phyloP scores from a whole-genome alignment of 495 filamentous ascomycete species.

The Wilcoxina mikolae region DNA sequence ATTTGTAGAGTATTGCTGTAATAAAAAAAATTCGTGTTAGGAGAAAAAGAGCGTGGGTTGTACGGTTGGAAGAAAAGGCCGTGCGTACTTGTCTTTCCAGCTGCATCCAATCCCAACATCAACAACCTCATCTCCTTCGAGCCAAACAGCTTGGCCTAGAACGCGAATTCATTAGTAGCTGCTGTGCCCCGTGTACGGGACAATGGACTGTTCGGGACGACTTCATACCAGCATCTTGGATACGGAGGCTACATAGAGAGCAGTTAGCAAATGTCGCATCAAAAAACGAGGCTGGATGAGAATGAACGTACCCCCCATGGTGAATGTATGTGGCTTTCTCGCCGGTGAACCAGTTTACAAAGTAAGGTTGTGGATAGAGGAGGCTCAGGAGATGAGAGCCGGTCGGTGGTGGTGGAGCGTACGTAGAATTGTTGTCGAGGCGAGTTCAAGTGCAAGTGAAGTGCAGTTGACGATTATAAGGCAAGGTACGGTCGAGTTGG shows the following conservation, averaged over 20 bases:
- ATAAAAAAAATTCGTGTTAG: background rate
- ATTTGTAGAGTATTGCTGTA: conserved; percentile 90
- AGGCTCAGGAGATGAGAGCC: too few species aligned
- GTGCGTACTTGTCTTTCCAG: conserved; percentile 80
- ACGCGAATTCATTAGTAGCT: conserved; percentile 9
- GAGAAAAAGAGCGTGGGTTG: background rate
- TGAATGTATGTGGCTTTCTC: background rate
- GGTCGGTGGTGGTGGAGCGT: too few species aligned
- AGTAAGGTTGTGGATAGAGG: background rate
- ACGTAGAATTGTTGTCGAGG: too few species aligned
- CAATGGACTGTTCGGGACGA: background rate
- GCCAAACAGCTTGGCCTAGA: conserved; percentile 70
- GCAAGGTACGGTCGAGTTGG: too few species aligned
- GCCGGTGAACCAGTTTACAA: background rate
- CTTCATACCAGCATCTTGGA: conserved; percentile 27
- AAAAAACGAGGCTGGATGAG: background rate
- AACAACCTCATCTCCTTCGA: conserved; percentile 96
- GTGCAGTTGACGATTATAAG: too few species aligned
- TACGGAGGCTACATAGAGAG: conserved; percentile 14
- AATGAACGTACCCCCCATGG: conserved; percentile 4
- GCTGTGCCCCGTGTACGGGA: background rate
- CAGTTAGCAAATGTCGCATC: background rate
- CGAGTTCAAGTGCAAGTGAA: too few species aligned
- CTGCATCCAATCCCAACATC: conserved; percentile 95
- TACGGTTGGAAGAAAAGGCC: conserved; percentile 2